A percentile compares a stretch with the other conserved stretches of the same genome.
phyloP scores from a whole-genome alignment of 257 asterid genomes.

The Fraxinus anomala region DNA sequence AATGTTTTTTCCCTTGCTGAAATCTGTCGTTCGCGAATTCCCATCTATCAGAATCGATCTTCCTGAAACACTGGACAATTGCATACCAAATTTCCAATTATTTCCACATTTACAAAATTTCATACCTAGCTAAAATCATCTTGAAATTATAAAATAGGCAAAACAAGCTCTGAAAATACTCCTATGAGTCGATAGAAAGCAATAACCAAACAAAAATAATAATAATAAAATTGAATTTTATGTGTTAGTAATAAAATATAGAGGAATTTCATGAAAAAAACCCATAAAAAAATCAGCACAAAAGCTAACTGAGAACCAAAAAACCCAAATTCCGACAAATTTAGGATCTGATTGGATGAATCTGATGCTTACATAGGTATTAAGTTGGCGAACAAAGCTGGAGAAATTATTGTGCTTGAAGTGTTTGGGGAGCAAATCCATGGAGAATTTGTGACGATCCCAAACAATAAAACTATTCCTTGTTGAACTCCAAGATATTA shows the following conservation, averaged over 20 bases:
- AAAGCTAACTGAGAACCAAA: too few species aligned
- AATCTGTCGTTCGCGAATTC: conserved; percentile 80
- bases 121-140: not conserved
- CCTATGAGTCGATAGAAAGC: too few species aligned
- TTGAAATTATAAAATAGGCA: not conserved
- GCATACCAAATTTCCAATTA: conserved; percentile 12
- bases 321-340: too few species aligned
- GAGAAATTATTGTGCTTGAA: conserved; percentile 94
- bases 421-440: conserved; percentile 74
- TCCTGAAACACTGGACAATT: conserved; percentile 68
- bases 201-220: too few species aligned
- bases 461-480: conserved; percentile 70
- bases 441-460: conserved; percentile 78
- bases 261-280: too few species aligned
- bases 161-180: not conserved
- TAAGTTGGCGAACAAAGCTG: conserved; percentile 91
- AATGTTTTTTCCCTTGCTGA: conserved; percentile 70
- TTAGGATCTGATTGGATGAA: not conserved
- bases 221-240: too few species aligned
- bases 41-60: conserved; percentile 86
- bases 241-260: too few species aligned
- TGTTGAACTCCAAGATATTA: conserved; percentile 71
- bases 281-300: too few species aligned
- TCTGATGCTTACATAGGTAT: conserved; percentile 68
- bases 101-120: not conserved